Evolutionary conservation across 2,329 filamentous ascomycete genomes (phyloP), one percentile per base, ranked within the genome.

Genomic region (Podosphaera leucotricha): DNA sequence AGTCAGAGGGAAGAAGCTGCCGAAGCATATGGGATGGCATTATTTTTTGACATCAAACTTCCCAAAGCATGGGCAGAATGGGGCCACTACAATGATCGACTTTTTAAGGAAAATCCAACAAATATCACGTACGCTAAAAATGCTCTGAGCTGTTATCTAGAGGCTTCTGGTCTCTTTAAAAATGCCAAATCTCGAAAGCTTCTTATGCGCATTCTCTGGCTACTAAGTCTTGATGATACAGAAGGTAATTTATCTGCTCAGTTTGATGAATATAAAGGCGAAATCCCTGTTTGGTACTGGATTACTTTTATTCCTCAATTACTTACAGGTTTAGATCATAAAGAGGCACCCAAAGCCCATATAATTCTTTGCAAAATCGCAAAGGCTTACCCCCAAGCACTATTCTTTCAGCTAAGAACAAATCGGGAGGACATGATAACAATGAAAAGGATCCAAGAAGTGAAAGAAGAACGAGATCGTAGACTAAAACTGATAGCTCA

Each of bases 11-110:
- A 81, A 2, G 90, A 98, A 48, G 86, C 90, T 4, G 86, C 93
- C 53, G 79, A 84, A 47, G 87, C 92, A 0, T 98, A 92, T 58
- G 90, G 90, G 42, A 92, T 86, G 43, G 92, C 90, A 0, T 62
- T 98, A 47, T 95, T 87, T 64, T 95, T 93, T 54, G 92, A 98
- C 54, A 83, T 98, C 52, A 80, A 85, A 53, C 73, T 93, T 42
- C 82, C 90, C 3, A 98, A 98, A 63, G 90, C 90, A 2, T 98
- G 90, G 90, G 87, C 90, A 15, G 90, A 98, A 64, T 98, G 90
- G 90, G 90, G 90, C 43, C 85, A 92, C 56, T 98, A 93, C 67
- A 95, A 92, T 56, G 90, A 98, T 59, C 77, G 84, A 53, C 79
- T 90, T 45, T 98, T 95, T 68, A 95, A 93, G 63, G 80, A 85